Percentiles rank a stretch among this genome's conserved stretches.
These are phyloP conservation scores for Trichosporon inkin DNA, from an alignment of 1,284 basidiomycete genomes.

Conservation along the genomic window DNA sequence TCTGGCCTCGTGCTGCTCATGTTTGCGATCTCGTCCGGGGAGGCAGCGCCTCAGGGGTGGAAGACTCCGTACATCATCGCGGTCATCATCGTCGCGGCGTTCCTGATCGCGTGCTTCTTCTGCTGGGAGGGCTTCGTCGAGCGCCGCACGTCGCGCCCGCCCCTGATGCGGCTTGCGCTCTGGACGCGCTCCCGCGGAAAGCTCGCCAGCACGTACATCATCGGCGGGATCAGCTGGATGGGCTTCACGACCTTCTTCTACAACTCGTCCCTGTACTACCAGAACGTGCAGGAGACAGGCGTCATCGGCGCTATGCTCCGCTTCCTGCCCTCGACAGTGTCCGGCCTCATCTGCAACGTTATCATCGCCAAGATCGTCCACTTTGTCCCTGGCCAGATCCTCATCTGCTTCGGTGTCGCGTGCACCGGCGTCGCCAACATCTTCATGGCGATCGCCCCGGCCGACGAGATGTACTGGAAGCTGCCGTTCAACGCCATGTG, in stretches of 20 bases:
- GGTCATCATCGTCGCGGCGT: constrained; percentile 61
- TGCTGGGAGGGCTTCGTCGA: constrained; percentile 65
- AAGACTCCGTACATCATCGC: constrained; percentile 59
- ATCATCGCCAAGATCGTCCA: constrained; percentile 47
- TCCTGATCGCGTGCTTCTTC: constrained; percentile 61
- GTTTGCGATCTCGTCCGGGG: constrained; percentile 73
- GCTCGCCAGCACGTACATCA: constrained; percentile 62
- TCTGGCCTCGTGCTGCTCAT: constrained; percentile 70
- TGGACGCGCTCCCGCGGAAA: constrained; percentile 64
- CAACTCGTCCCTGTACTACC: constrained; percentile 44
- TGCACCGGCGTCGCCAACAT: constrained; percentile 59
- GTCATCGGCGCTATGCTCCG: constrained; percentile 66
- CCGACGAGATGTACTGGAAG: constrained; percentile 66
- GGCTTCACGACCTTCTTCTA: constrained; percentile 54
- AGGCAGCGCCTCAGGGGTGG: constrained; percentile 67
- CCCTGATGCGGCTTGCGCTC: constrained; percentile 67
- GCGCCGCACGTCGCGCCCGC: constrained; percentile 53
- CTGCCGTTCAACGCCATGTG: constrained; percentile 74
- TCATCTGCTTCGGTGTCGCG: constrained; percentile 61
- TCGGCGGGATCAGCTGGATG: constrained; percentile 68
- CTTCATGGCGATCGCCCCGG: constrained; percentile 67
- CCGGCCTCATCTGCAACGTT: constrained; percentile 63
- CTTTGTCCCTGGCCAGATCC: constrained; percentile 34
- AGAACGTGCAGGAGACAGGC: constrained; percentile 34
- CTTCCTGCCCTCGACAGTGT: constrained; percentile 70